Evolutionary conservation across 139 green algal genomes (phyloP).

Genomic region (Yamagishiella unicocca): DNA sequence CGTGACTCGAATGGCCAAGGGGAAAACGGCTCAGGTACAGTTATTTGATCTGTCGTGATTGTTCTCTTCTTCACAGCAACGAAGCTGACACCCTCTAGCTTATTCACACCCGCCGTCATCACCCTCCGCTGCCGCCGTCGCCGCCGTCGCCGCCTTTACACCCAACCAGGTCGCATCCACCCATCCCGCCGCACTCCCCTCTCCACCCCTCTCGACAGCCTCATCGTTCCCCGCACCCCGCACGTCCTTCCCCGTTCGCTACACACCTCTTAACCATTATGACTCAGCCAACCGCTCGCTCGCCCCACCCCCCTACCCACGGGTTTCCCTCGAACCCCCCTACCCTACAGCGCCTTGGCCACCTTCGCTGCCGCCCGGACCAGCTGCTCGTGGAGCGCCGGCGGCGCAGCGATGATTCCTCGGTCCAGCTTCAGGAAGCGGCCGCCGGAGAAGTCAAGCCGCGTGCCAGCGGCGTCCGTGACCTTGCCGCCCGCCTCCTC

Average conservation of each 20-base stretch:
- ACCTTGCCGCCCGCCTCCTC: conserved; percentile 86
- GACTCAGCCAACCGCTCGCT: too few relatives aligned
- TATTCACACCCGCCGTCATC: too few relatives aligned
- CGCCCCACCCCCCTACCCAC: neutral
- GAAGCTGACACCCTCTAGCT: too few relatives aligned
- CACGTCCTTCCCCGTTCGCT: neutral
- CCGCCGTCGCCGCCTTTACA: neutral
- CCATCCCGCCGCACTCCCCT: neutral
- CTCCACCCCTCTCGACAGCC: neutral
- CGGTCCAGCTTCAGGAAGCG: conserved; percentile 71
- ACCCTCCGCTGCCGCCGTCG: too few relatives aligned
- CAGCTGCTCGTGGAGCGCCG: conserved; percentile 63
- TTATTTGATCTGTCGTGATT: too few relatives aligned
- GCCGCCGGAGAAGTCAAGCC: conserved; percentile 79
- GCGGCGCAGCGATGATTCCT: conserved; percentile 77
- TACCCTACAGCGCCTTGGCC: neutral
- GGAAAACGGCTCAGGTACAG: too few relatives aligned
- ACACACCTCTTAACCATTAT: neutral
- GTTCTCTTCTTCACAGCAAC: too few relatives aligned
- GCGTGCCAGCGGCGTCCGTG: conserved; percentile 68
- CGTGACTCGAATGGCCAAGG: too few relatives aligned
- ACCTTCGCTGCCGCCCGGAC: conserved; percentile 55
- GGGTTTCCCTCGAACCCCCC: neutral
- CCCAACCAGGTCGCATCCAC: neutral
- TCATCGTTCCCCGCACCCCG: neutral